Base-by-base conservation (phyloP, 1,139 yeast genomes). In the Hanseniaspora sp. region DNA sequence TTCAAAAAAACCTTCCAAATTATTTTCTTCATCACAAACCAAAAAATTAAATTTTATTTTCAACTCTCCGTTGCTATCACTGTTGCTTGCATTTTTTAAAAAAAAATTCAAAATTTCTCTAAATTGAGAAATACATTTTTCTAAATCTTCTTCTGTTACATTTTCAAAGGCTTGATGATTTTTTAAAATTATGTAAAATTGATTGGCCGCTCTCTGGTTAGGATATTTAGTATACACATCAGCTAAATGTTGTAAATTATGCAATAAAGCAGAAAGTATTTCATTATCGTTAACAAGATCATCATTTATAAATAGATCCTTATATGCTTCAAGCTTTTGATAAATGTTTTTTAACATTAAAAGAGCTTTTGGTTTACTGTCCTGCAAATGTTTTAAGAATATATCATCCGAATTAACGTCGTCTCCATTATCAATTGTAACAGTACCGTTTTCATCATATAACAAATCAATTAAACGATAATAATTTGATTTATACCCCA, bases 121-220 rank as follows among this genome's bases (percentile, higher is more conserved):
- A 37, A 37, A 13, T n/a, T 13, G 9, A 13, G n/a, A 12, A 13
- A 41, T 23, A 29, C 45, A 41, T 41, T 41, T 13, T 29, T 48
- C 47, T 12, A 48, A 13, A 7, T 48, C 35, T 9, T 35, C 23
- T 17, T 42, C 53, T 5, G 37, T 15, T 5, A 48, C 34, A 35
- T 34, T 30, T 42, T 48, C 53, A 41, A 48, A 48, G 23, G 42
- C 46, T 8, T 48, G 15, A 23, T 31, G 30, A 37, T 31, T 48
- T 17, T 48, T 31, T 30, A 42, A 28, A 15, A 48, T 13, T 17
- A 48, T 35, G 28, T 34, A 41, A 28, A 48, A 29, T 13, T 48
- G 35, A n/a, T 34, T 48, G 37, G 35, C 18, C n/a, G 35, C 23
- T 34, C 28, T 17, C 28, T 42, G 35, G 12, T 31, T 34, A 28